Percentiles rank a stretch among this genome's conserved stretches.
Conservation (phyloP, 1,139 yeast genomes). For the Kluyveromyces sp. region DNA sequence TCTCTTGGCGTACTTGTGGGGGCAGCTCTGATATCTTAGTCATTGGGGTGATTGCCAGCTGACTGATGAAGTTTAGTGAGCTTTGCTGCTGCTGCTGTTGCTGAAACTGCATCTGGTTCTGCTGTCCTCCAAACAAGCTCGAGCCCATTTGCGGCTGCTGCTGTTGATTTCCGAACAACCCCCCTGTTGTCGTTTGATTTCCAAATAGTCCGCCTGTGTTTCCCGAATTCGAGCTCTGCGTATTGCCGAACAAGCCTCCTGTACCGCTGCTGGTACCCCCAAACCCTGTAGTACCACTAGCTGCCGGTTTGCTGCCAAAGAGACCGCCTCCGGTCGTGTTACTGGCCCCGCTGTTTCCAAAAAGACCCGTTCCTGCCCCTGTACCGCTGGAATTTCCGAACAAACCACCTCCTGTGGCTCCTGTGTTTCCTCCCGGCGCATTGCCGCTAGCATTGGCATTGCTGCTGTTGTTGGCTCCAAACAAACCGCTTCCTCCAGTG, state of each 20-base stretch:
- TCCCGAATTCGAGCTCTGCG: slow-evolving; percentile 11
- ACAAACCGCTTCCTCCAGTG: slow-evolving; percentile 34
- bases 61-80: slow-evolving; percentile 27
- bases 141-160: slow-evolving; percentile 28
- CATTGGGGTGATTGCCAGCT: slow-evolving; percentile 64
- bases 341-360: slow-evolving; percentile 10
- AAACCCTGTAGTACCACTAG: too few species aligned
- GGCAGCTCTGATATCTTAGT: slow-evolving; percentile 87
- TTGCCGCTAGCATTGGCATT: too few species aligned
- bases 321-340: slow-evolving; percentile 27
- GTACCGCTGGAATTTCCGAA: slow-evolving; percentile 9
- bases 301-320: slow-evolving; percentile 31
- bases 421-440: too few species aligned
- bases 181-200: slow-evolving; percentile 9
- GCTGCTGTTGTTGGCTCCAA: slow-evolving; percentile 25
- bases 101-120: slow-evolving; percentile 22
- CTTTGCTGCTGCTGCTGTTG: slow-evolving; percentile 35
- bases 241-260: slow-evolving; percentile 28
- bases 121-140: slow-evolving; percentile 30
- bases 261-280: slow-evolving; percentile 14
- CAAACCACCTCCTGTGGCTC: slow-evolving; percentile 14
- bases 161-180: slow-evolving; percentile 19
- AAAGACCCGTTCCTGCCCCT: slow-evolving; percentile 16
- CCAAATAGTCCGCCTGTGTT: slow-evolving; percentile 7
- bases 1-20: slow-evolving; percentile 60